Base-by-base conservation (phyloP, 2,329 filamentous ascomycete genomes). In the Capronia coronata region DNA sequence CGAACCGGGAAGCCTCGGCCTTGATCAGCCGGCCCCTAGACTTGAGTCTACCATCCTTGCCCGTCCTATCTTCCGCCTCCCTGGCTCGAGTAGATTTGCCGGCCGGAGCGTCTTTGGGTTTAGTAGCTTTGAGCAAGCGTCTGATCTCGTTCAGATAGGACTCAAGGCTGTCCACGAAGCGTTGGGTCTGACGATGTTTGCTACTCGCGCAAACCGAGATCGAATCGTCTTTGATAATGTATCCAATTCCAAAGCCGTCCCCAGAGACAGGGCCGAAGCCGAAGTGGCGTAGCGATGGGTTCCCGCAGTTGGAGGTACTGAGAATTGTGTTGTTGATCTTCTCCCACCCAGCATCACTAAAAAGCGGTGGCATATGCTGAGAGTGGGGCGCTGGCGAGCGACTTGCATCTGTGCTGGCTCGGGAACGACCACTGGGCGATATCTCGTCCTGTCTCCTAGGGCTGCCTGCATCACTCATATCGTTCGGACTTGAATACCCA, bases 281-380 rank as follows among this genome's bases (percentile, higher is more conserved):
- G 62, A 98, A 98, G 62, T 97, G 91, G 1, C 93, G 83, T 14
- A 98, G 80, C 0, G 85, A 88, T 0, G 93, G 93, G 68, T 97
- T 98, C 51, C 93, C 93, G 68, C 93, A 98, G 74, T 98, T 98
- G n/a, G 90, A 96, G 0, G 93, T 97, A 5, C 87, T 94, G 32
- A 98, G 74, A 57, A 97, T 87, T 7, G 91, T 97, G 56, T 80
- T 94, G 73, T 97, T 97, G 58, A 96, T 79, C 65, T 86, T 90
- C 68, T 97, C 91, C 89, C 90, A 98, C 41, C 91, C 93, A 1
- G 78, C 61, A 63, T 98, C 93, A 41, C 84, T 82, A 67, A 97
- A 98, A 49, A 98, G 77, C 4, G 83, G 73, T 0, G 93, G 93
- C 61, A 91, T 76, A 49, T 73, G 63, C 29, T 58, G 49, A 18